A percentile compares a stretch with the other conserved stretches of the same genome.
Conservation (phyloP, 306 rosid species). For the Lablab purpureus region DNA sequence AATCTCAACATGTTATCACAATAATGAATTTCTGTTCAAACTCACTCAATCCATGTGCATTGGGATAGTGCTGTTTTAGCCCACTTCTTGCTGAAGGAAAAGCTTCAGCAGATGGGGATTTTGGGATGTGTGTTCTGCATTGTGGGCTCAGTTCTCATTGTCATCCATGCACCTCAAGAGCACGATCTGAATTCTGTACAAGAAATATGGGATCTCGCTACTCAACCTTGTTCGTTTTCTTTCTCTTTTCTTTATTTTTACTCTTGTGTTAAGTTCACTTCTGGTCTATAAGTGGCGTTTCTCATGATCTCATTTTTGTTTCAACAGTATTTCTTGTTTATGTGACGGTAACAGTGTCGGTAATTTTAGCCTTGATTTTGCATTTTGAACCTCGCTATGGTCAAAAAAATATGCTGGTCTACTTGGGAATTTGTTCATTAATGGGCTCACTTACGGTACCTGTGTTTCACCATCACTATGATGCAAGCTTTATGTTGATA, state of each 20-base stretch:
- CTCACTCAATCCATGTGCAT: not conserved
- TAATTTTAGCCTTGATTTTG: slow-evolving; percentile 69
- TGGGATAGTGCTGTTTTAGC: slow-evolving; percentile 5
- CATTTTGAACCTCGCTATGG: slow-evolving; percentile 82
- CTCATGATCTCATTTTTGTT: slow-evolving; percentile 21
- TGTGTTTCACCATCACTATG: slow-evolving; percentile 22
- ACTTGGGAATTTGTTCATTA: slow-evolving; percentile 76
- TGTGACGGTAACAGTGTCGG: slow-evolving; percentile 61
- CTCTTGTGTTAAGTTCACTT: not conserved
- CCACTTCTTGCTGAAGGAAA: slow-evolving; percentile 23
- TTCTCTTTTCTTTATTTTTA: not conserved
- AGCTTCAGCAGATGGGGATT: slow-evolving; percentile 16
- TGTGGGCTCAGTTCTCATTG: slow-evolving; percentile 22
- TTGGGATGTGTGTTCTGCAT: slow-evolving; percentile 18
- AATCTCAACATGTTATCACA: not conserved
- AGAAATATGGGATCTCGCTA: slow-evolving; percentile 29
- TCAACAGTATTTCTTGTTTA: slow-evolving; percentile 69
- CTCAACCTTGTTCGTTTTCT: slow-evolving; percentile 2
- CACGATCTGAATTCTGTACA: slow-evolving; percentile 4
- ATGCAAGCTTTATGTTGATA: slow-evolving; percentile 9
- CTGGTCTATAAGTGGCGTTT: slow-evolving; percentile 4
- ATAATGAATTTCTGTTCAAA: not conserved
- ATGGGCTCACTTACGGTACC: slow-evolving; percentile 80
- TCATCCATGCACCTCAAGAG: slow-evolving; percentile 24
- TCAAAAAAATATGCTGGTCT: slow-evolving; percentile 71